Evolutionary conservation across 1,284 basidiomycete genomes (phyloP).

Genomic region (Rhodotorula sp.): DNA sequence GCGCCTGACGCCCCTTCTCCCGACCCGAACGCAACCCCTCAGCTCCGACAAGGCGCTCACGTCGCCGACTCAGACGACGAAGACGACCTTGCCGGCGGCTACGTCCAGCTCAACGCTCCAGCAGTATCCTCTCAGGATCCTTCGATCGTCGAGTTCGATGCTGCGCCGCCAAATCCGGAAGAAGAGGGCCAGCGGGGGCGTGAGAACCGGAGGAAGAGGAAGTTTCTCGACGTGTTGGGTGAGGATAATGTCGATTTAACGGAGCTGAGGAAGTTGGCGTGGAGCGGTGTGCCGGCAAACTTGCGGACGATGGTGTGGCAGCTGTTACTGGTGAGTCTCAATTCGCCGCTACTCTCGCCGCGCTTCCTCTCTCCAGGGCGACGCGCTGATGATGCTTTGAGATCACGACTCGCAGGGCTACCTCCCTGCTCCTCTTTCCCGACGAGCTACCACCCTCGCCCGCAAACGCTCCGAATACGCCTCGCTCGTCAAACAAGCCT

Average conservation of each 20-base stretch:
- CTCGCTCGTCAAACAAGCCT: conserved; percentile 85
- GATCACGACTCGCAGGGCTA: conserved; percentile 66
- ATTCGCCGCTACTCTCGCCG: conserved; percentile 43
- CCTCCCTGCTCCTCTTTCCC: conserved; percentile 77
- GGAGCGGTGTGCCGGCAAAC: conserved; percentile 87
- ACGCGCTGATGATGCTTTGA: background rate
- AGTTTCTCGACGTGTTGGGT: conserved; percentile 42
- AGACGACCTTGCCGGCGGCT: conserved; percentile 25
- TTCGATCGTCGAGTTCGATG: conserved; percentile 26
- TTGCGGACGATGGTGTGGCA: conserved; percentile 93
- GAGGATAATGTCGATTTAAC: conserved; percentile 60
- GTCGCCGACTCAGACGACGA: conserved; percentile 15
- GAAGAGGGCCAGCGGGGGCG: conserved; percentile 37
- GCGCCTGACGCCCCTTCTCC: conserved; percentile 52
- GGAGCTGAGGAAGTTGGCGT: conserved; percentile 84
- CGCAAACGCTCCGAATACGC: conserved; percentile 91
- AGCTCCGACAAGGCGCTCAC: background rate
- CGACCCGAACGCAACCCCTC: conserved; percentile 17
- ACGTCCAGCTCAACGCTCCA: conserved; percentile 32
- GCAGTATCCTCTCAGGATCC: conserved; percentile 15
- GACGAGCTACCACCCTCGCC: conserved; percentile 70
- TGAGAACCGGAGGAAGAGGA: conserved; percentile 36
- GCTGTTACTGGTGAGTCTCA: conserved; percentile 67
- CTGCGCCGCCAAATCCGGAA: conserved; percentile 18
- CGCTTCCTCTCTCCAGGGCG: background rate